Evolutionary conservation across 768 basidiomycete species (phyloP).

Genomic region (Lactifluus subvellereus): DNA sequence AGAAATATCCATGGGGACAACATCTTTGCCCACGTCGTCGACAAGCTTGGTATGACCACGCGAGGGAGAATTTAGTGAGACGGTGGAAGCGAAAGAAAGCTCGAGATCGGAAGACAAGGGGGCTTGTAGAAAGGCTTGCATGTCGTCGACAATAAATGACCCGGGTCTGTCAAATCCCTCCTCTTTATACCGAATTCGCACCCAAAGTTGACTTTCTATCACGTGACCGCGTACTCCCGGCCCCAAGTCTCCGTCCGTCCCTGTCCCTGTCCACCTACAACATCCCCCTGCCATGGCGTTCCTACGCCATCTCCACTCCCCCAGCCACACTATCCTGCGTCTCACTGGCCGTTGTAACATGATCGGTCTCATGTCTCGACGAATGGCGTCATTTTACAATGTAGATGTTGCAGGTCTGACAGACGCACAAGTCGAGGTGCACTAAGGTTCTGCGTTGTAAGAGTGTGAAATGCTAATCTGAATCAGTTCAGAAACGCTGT

Average conservation of each 20-base stretch:
- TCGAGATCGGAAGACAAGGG: slow-evolving; percentile 74
- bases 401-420: slow-evolving; percentile 67
- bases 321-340: background rate
- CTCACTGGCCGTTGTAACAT: background rate
- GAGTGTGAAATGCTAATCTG: background rate
- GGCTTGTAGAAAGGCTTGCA: slow-evolving; percentile 48
- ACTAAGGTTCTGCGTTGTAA: slow-evolving; percentile 21
- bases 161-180: background rate
- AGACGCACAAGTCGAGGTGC: slow-evolving; percentile 74
- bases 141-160: slow-evolving; percentile 32
- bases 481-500: slow-evolving; percentile 77
- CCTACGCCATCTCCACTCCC: background rate
- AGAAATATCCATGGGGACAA: slow-evolving; percentile 78
- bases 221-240: slow-evolving; percentile 17
- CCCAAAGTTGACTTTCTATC: slow-evolving; percentile 17
- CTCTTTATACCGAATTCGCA: slow-evolving; percentile 6
- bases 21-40: slow-evolving; percentile 41
- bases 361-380: background rate
- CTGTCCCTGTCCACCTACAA: background rate
- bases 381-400: slow-evolving; percentile 58
- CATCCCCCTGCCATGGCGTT: background rate
- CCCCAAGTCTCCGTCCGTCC: background rate
- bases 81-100: slow-evolving; percentile 74
- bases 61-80: slow-evolving; percentile 72
- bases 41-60: slow-evolving; percentile 41